Conservation (phyloP, 2,329 filamentous ascomycete species). For the Chaetomiaceae sp. region DNA sequence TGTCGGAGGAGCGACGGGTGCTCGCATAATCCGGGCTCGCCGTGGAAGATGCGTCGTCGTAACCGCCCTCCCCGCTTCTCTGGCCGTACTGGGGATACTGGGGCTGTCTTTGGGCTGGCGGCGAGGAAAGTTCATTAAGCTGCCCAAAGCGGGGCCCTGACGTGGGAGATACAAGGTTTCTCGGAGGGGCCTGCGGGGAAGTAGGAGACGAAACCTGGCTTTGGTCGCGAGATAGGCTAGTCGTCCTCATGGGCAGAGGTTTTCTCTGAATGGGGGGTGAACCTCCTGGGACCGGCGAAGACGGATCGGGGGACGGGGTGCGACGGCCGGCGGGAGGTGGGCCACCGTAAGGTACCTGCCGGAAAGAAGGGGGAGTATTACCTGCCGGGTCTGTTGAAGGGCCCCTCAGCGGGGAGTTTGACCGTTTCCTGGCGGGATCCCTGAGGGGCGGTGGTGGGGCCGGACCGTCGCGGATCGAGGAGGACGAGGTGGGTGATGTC, state of each 20-base stretch:
- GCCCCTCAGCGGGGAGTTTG: constrained; percentile 41
- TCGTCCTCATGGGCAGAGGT: constrained; percentile 28
- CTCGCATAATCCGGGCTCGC: constrained; percentile 75
- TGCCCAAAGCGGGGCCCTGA: neutral
- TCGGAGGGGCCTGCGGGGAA: constrained; percentile 18
- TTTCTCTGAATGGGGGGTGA: constrained; percentile 30
- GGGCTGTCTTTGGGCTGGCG: constrained; percentile 13
- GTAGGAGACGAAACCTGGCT: constrained; percentile 20
- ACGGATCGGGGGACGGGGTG: constrained; percentile 22
- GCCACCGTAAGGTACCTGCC: constrained; percentile 29
- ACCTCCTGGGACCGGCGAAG: constrained; percentile 18
- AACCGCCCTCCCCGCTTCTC: constrained; percentile 39
- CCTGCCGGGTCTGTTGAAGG: constrained; percentile 31
- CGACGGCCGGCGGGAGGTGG: constrained; percentile 21
- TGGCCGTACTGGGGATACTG: constrained; percentile 36
- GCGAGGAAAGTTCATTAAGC: neutral
- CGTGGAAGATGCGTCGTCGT: constrained; percentile 61
- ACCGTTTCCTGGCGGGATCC: constrained; percentile 37
- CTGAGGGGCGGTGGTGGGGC: constrained; percentile 41
- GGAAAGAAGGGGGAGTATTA: constrained; percentile 29
- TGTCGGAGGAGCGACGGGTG: constrained; percentile 51
- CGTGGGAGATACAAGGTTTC: neutral
- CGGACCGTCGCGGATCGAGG: constrained; percentile 30
- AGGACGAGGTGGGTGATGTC: constrained; percentile 36
- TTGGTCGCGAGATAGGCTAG: constrained; percentile 22